These are phyloP conservation scores for Cryptosporidium canis DNA, from an alignment of 169 alveolate species.

Conservation along the genomic window DNA sequence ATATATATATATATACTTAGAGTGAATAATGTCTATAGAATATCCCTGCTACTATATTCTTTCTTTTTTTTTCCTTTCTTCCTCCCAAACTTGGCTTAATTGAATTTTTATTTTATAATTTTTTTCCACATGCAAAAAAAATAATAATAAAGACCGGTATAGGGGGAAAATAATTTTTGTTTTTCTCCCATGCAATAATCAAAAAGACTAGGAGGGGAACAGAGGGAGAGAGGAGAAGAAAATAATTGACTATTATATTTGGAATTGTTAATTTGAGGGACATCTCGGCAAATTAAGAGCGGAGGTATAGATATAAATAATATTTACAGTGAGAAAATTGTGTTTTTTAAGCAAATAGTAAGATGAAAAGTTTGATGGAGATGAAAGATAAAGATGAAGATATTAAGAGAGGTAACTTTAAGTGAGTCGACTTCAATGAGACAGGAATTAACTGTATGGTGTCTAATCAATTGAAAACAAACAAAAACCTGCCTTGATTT, in stretches of 20 bases:
- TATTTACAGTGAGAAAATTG: too few relatives aligned
- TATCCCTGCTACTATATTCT: neutral
- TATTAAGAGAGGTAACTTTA: neutral
- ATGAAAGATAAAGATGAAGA: conserved; percentile 20
- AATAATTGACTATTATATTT: too few relatives aligned
- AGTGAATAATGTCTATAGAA: neutral
- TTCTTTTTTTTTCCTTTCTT: neutral
- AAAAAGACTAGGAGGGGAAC: neutral
- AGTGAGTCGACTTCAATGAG: neutral
- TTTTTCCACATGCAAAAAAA: conserved; percentile 9
- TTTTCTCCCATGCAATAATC: conserved; percentile 5
- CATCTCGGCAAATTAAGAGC: too few relatives aligned
- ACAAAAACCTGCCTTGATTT: neutral
- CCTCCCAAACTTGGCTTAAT: neutral
- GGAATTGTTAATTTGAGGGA: too few relatives aligned
- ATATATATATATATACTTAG: neutral
- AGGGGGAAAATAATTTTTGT: neutral
- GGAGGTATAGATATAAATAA: too few relatives aligned
- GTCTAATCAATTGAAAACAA: neutral
- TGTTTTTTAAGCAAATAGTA: neutral
- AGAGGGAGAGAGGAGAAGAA: neutral
- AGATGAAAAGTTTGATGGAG: conserved; percentile 25
- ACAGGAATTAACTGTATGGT: neutral
- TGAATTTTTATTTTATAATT: neutral
- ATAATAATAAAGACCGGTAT: neutral